A percentile compares a stretch with the other conserved stretches of the same genome.
Conservation (phyloP, 768 basidiomycete species). For the Lyophyllum shimeji region DNA sequence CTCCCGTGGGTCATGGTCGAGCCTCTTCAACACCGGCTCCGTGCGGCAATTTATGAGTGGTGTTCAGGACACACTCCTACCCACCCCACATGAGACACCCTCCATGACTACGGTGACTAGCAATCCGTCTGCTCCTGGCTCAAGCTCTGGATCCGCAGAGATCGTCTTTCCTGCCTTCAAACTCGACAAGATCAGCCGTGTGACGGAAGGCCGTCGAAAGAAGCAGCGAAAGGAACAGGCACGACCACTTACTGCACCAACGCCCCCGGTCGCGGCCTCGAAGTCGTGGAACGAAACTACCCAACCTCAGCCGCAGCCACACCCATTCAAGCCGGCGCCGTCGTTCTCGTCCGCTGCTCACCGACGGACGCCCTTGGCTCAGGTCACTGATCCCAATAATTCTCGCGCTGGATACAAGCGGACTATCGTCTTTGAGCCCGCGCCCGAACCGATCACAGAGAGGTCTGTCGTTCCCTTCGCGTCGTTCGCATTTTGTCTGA, state of each 20-base stretch:
- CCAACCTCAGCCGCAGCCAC: slow-evolving; percentile 28
- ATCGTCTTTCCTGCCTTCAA: neutral
- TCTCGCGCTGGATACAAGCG: slow-evolving; percentile 26
- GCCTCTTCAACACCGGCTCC: slow-evolving; percentile 64
- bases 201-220: neutral
- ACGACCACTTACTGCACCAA: neutral
- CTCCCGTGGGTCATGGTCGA: slow-evolving; percentile 81
- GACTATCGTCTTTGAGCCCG: slow-evolving; percentile 37
- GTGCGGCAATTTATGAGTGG: slow-evolving; percentile 72
- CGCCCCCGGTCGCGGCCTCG: slow-evolving; percentile 28
- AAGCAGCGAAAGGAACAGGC: neutral
- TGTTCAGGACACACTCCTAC: slow-evolving; percentile 49
- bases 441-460: slow-evolving; percentile 20
- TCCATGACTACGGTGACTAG: slow-evolving; percentile 31
- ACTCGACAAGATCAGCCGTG: neutral
- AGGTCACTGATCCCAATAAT: slow-evolving; percentile 24
- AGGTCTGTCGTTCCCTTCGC: slow-evolving; percentile 8
- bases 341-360: slow-evolving; percentile 44
- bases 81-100: slow-evolving; percentile 45
- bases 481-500: slow-evolving; percentile 5
- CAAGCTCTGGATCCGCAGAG: neutral
- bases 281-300: slow-evolving; percentile 62
- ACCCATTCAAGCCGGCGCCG: slow-evolving; percentile 25
- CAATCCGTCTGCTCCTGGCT: slow-evolving; percentile 6
- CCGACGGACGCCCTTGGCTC: slow-evolving; percentile 36